phyloP scores from a whole-genome alignment of 129 eudicot species.

The Oenanthe sinensis region DNA sequence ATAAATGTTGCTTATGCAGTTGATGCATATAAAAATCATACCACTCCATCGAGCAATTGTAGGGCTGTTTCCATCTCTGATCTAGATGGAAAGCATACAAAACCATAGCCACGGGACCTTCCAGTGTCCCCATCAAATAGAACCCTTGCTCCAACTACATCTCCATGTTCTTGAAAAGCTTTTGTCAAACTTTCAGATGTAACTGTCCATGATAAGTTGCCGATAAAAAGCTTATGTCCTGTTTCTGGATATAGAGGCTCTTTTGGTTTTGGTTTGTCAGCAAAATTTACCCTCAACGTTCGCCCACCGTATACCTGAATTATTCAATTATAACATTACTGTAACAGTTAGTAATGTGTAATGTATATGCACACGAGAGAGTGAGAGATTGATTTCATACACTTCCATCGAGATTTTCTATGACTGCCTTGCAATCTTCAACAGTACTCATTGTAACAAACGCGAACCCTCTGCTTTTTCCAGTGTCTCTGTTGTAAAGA shows the following conservation, averaged over 20 bases:
- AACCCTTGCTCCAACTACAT: slow-evolving; percentile 87
- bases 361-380: neutral
- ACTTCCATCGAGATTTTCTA: slow-evolving; percentile 83
- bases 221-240: slow-evolving; percentile 73
- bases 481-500: slow-evolving; percentile 62
- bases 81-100: slow-evolving; percentile 54
- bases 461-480: slow-evolving; percentile 91
- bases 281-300: slow-evolving; percentile 71
- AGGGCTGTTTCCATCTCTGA: slow-evolving; percentile 79
- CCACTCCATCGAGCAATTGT: slow-evolving; percentile 62
- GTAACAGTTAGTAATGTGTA: neutral
- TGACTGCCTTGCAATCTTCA: slow-evolving; percentile 65
- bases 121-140: slow-evolving; percentile 91
- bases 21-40: slow-evolving; percentile 15
- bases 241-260: slow-evolving; percentile 84
- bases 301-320: slow-evolving; percentile 83
- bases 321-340: neutral
- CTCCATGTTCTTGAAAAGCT: slow-evolving; percentile 56
- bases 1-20: neutral
- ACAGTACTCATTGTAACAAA: slow-evolving; percentile 90
- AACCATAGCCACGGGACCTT: slow-evolving; percentile 89
- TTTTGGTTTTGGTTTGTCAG: slow-evolving; percentile 75
- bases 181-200: slow-evolving; percentile 65
- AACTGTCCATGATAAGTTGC: slow-evolving; percentile 78
- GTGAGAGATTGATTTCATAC: slow-evolving; percentile 33